Percentiles rank a stretch among this genome's conserved stretches.
Evolutionary conservation across 345 rosid species (phyloP).

Genomic region (Eutrema yunnanense): DNA sequence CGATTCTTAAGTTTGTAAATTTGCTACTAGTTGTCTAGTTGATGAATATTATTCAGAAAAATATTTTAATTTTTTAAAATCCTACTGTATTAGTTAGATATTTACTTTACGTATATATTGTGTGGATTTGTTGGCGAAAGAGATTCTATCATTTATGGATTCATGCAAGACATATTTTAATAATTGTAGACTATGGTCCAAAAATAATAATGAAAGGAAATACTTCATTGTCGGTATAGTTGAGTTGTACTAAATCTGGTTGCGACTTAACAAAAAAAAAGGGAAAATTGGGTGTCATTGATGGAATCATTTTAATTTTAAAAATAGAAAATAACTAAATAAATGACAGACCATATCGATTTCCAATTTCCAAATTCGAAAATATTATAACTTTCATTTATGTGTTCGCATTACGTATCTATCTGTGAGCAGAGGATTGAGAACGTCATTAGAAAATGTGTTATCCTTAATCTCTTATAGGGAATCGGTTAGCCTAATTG

Average conservation of each 20-base stretch:
- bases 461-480: background rate
- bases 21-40: background rate
- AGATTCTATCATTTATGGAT: constrained; percentile 16
- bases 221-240: constrained; percentile 25
- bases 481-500: background rate
- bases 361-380: background rate
- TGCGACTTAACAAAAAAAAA: background rate
- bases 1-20: background rate
- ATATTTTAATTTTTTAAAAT: background rate
- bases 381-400: background rate
- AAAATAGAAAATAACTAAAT: background rate
- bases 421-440: background rate
- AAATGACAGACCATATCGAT: constrained; percentile 2
- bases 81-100: constrained; percentile 10
- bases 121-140: background rate
- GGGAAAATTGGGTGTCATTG: background rate
- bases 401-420: constrained; percentile 11
- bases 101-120: constrained; percentile 5
- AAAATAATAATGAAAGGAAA: constrained; percentile 21
- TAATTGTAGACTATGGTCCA: constrained; percentile 26
- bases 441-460: constrained; percentile 1
- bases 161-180: background rate
- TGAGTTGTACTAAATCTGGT: constrained; percentile 25
- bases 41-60: background rate
- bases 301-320: background rate